Evolutionary conservation across 495 filamentous ascomycete species (phyloP), one percentile per base, ranked within the genome.

Genomic region (Hypoxylon fragiforme): DNA sequence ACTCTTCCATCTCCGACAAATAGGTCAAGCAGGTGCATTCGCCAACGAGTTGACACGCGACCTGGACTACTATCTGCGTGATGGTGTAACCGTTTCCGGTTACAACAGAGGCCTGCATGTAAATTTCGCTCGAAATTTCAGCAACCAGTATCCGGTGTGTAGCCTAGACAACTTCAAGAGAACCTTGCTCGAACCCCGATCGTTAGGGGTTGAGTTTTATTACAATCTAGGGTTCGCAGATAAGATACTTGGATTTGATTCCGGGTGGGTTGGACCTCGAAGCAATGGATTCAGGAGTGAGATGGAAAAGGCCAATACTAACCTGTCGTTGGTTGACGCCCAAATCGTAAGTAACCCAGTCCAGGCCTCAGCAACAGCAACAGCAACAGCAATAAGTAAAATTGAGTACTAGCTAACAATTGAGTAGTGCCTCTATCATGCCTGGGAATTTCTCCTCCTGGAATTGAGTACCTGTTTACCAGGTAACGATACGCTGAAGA

Each of bases 61-160:
- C 51, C 72, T 98, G 3, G 80, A 82, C 41, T 96, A 90, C 73
- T 87, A 88, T 62, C 72, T 86, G 14, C 78, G 87, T 31, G 81
- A 85, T 60, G 94, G 85, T 2, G 87, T 92, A 16, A 73, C 79
- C 19, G 84, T 88, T 1, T 79, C 86, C 7, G 81, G 78, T 3
- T 97, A 96, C 68, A 96, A 97, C 62, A 69, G 77, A 9, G 96
- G 91, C 2, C 74, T 97, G 16, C 95, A 99, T 67, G 77, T 77
- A 12, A 92, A 92, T 59, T 77, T 97, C 45, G 84, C 86, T 38
- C 83, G 81, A 60, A 97, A 99, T 66, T 89, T 98, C 52, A 84
- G 87, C 57, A 77, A 77, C 39, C 83, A 86, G 43, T 97, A 90
- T 62, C 60, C 80, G 0, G 84, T 84, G 1, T 88, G 87, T 65